Percentiles rank a stretch among this genome's conserved stretches.
These are phyloP conservation scores for Rhododendron mucronatum DNA, from an alignment of 148 eudicot species.

Conservation along the genomic window DNA sequence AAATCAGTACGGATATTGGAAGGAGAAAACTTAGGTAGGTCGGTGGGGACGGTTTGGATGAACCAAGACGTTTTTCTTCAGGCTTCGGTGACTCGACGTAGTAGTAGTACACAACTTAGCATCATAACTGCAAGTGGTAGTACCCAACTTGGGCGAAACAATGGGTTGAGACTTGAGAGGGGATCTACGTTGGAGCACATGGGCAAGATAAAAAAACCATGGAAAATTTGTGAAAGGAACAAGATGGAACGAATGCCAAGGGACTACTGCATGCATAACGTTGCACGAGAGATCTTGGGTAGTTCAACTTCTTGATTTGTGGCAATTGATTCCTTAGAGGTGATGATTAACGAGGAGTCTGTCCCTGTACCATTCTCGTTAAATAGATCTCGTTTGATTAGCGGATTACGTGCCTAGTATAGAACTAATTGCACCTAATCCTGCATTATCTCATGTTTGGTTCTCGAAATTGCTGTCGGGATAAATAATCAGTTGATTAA, in stretches of 20 bases:
- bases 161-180: neutral
- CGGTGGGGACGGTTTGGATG: constrained; percentile 23
- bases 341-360: neutral
- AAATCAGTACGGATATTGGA: neutral
- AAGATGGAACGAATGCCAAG: neutral
- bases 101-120: neutral
- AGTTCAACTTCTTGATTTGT: neutral
- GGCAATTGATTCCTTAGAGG: neutral
- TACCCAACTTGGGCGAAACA: neutral
- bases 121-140: neutral
- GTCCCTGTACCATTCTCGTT: neutral
- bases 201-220: neutral
- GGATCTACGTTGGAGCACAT: neutral
- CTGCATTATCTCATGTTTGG: neutral
- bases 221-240: neutral
- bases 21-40: constrained; percentile 13
- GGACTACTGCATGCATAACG: neutral
- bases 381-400: neutral
- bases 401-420: neutral
- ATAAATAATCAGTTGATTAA: neutral
- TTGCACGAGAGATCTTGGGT: neutral
- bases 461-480: neutral
- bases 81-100: neutral
- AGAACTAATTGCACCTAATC: neutral
- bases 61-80: neutral